Base-by-base conservation (phyloP, 2,329 filamentous ascomycete genomes). In the Elsinoe batatas region DNA sequence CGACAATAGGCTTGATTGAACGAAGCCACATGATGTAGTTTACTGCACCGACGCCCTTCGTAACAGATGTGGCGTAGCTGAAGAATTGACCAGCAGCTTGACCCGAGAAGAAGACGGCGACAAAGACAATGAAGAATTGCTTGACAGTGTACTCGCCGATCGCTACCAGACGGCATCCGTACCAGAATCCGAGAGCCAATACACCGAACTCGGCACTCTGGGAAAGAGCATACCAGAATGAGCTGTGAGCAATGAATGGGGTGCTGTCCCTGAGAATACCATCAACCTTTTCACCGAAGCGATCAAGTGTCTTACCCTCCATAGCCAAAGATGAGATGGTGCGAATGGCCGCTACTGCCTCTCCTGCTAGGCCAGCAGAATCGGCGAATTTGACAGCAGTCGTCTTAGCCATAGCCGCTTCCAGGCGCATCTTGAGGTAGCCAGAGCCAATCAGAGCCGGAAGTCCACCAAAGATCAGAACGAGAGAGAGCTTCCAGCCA, bases 401-500 rank as follows among this genome's bases (percentile, higher is more conserved):
- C 75, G 86, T 79, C 61, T 79, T 76, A 59, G 86, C 83, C 58
- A 88, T 87, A 58, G 83, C 72, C n/a, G 82, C 67, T 66, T 86
- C 83, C 61, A 78, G 73, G n/a, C 73, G 69, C 42, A 82, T 68
- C 11, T 79, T 72, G 59, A 75, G 67, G 58, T 74, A 80, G 2
- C 74, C 74, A 10, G 76, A 74, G 3, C 67, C 60, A 6, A 80
- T 68, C 3, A 79, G 73, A 6, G 76, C 67, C 1, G 79, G 79
- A 54, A 80, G 65, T 0, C 74, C 72, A 1, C 85, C 80, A 61
- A 81, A 85, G 7, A 82, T 71, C 0, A 80, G 77, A 0, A 91
- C 82, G 0, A 89, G 70, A 0, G 83, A 81, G 7, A 91, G 74
- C 66, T 89, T 91, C 87, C 87, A 91, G 1, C 84, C 84, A 65